These are phyloP conservation scores for Neurospora sp. DNA, from an alignment of 495 filamentous ascomycete genomes.

Conservation along the genomic window DNA sequence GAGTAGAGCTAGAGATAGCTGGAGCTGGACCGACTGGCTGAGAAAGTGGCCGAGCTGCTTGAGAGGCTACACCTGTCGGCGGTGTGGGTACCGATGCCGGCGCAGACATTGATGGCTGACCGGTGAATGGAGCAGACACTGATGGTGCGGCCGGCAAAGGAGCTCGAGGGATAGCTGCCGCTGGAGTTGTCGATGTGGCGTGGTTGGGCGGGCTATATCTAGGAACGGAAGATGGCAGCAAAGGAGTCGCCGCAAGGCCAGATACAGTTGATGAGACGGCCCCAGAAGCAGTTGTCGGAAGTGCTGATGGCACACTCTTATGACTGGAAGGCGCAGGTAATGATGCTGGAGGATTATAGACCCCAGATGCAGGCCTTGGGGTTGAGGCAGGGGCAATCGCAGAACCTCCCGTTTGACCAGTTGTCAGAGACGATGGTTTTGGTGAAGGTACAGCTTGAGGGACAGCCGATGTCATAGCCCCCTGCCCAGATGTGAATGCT, in stretches of 20 bases:
- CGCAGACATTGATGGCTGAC: neutral
- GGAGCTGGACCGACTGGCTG: neutral
- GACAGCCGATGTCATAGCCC: neutral
- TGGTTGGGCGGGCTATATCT: neutral
- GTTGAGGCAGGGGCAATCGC: neutral
- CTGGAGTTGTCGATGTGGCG: neutral
- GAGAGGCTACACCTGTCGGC: neutral
- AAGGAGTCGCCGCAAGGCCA: neutral
- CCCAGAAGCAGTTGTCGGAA: neutral
- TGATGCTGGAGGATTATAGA: neutral
- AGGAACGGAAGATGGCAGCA: neutral
- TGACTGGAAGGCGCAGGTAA: neutral
- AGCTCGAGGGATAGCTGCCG: neutral
- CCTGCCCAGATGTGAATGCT: neutral
- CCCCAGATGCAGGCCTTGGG: neutral
- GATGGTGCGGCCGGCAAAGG: neutral
- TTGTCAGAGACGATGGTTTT: neutral
- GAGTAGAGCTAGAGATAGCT: neutral
- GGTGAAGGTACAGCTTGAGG: neutral
- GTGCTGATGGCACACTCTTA: neutral
- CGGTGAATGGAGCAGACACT: neutral
- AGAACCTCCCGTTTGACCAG: neutral
- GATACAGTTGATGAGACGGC: neutral
- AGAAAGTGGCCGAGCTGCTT: neutral
- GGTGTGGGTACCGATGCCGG: neutral